phyloP scores from a whole-genome alignment of 1,284 basidiomycete genomes.

The Apiotrichum gamsii region DNA sequence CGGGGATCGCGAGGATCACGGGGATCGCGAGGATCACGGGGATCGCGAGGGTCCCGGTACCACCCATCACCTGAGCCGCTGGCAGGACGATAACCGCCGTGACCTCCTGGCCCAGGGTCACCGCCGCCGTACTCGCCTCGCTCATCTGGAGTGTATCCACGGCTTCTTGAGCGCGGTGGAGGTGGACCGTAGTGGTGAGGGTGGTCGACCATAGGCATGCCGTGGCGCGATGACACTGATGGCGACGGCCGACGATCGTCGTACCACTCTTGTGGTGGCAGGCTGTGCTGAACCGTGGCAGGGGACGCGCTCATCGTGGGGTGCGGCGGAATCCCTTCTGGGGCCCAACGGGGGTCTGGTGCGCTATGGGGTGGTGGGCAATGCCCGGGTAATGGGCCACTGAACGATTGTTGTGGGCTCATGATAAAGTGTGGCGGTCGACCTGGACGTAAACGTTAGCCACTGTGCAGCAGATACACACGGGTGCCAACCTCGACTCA shows the following conservation, averaged over 20 bases:
- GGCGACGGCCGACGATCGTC: not conserved
- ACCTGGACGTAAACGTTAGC: not conserved
- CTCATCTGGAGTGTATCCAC: too few species aligned
- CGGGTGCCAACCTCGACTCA: not conserved
- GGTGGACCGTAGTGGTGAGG: not conserved
- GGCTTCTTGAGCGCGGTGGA: too few species aligned
- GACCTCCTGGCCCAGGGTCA: too few species aligned
- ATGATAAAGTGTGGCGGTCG: not conserved
- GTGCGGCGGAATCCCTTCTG: too few species aligned
- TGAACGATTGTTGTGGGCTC: slow-evolving; percentile 1
- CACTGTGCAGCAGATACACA: not conserved
- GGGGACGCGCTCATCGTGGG: too few species aligned
- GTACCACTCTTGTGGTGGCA: not conserved
- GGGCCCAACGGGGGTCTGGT: too few species aligned
- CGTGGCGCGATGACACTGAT: not conserved
- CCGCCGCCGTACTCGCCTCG: too few species aligned
- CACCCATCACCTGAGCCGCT: not conserved
- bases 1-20: too few species aligned
- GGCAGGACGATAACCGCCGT: not conserved
- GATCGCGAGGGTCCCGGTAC: too few species aligned
- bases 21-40: too few species aligned
- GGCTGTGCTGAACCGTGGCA: not conserved
- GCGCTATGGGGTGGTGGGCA: too few species aligned
- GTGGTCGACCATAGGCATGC: not conserved
- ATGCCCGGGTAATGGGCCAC: not conserved